phyloP scores from a whole-genome alignment of 306 rosid species.

The Quercus mongolica region DNA sequence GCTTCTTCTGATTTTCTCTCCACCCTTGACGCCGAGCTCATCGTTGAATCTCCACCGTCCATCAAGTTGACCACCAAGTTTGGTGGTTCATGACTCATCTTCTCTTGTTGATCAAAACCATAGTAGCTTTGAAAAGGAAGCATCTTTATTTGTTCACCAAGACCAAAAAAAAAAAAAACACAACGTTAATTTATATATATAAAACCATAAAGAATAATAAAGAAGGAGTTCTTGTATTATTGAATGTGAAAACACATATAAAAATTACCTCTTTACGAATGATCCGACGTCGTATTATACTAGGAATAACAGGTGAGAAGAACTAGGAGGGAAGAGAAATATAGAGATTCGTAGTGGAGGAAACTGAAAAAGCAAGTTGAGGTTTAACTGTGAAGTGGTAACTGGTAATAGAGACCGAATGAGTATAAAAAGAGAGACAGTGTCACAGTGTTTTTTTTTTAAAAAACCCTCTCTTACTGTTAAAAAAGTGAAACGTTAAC shows the following conservation, averaged over 20 bases:
- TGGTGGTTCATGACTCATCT: constrained; percentile 7
- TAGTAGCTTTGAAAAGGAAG: constrained; percentile 44
- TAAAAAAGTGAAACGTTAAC: neutral
- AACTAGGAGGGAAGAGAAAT: too few relatives aligned
- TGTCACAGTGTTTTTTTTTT: neutral
- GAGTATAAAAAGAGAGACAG: neutral
- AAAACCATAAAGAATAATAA: too few relatives aligned
- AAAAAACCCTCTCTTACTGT: neutral
- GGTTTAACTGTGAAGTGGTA: neutral
- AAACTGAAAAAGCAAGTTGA: too few relatives aligned
- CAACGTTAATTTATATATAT: too few relatives aligned
- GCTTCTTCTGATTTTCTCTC: constrained; percentile 58
- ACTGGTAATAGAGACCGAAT: constrained; percentile 4
- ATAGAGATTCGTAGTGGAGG: too few relatives aligned
- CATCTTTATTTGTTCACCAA: constrained; percentile 20
- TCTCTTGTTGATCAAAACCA: constrained; percentile 22
- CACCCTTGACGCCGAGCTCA: constrained; percentile 25
- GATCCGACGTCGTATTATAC: neutral
- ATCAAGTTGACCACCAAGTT: constrained; percentile 19
- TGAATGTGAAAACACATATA: neutral
- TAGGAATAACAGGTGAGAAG: neutral
- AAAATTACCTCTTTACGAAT: neutral
- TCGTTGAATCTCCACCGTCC: constrained; percentile 34
- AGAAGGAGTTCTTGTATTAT: too few relatives aligned
- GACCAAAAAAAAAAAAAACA: too few relatives aligned